Conservation (phyloP, 192 early-diverging fungal genomes). For the Diversispora eburnea region DNA sequence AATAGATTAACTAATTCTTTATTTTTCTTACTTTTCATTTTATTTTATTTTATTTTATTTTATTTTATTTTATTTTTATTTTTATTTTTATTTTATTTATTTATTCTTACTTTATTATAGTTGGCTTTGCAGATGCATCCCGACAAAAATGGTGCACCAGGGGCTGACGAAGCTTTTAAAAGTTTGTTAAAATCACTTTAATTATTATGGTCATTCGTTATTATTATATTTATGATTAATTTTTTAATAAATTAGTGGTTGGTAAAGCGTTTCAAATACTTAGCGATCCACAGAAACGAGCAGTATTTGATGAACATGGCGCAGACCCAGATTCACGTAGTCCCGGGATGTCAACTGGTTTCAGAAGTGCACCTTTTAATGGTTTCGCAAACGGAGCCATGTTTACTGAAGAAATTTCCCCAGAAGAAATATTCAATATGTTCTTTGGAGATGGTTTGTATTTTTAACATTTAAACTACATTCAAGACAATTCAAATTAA, state of each 20-base stretch:
- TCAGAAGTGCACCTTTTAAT: constrained; percentile 38
- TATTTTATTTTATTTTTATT: too few relatives aligned
- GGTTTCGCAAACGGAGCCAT: constrained; percentile 38
- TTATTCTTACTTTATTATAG: constrained; percentile 38
- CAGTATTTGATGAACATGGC: constrained; percentile 83
- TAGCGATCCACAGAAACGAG: constrained; percentile 79
- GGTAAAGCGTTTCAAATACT: constrained; percentile 89
- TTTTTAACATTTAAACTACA: neutral
- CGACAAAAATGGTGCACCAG: constrained; percentile 92
- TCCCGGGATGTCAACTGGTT: constrained; percentile 28
- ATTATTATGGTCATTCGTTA: neutral
- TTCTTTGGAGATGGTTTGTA: constrained; percentile 68
- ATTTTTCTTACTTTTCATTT: neutral
- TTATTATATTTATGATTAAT: neutral
- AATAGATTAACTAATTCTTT: too few relatives aligned
- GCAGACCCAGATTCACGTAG: constrained; percentile 56
- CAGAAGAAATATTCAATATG: constrained; percentile 96
- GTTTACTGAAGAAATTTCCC: constrained; percentile 70
- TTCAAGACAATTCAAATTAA: neutral
- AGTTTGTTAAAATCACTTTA: constrained; percentile 44
- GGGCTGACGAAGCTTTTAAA: constrained; percentile 96
- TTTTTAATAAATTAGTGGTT: constrained; percentile 57
- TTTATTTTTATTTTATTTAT: constrained; percentile 7
- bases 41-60: neutral
- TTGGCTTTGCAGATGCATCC: constrained; percentile 92